phyloP scores from a whole-genome alignment of 495 filamentous ascomycete genomes.

The Cryomyces antarcticus region DNA sequence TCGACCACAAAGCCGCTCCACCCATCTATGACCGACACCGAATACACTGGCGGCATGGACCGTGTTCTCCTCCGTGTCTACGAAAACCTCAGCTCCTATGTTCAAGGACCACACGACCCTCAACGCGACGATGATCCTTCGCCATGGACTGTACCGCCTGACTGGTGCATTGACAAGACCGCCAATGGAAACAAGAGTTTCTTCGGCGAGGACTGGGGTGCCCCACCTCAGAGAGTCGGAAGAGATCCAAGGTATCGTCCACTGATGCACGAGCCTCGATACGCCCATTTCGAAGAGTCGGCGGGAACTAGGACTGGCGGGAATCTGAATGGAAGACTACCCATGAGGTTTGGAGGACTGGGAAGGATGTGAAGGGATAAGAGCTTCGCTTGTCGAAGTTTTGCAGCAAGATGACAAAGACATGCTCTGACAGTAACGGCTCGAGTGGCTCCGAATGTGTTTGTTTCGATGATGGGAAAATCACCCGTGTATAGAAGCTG shows the following conservation, averaged over 20 bases:
- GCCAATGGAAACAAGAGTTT: constrained; percentile 6
- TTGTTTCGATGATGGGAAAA: too few relatives aligned
- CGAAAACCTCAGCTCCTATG: constrained; percentile 10
- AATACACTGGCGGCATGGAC: background rate
- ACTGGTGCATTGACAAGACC: constrained; percentile 8
- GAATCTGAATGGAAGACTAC: background rate
- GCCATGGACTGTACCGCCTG: constrained; percentile 6
- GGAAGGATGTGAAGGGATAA: too few relatives aligned
- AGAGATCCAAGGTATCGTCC: background rate
- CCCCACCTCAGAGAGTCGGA: background rate
- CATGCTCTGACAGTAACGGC: too few relatives aligned
- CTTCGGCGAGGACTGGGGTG: constrained; percentile 4
- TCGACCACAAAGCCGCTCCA: background rate
- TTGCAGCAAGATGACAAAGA: too few relatives aligned
- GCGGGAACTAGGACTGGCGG: background rate
- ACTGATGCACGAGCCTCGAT: background rate
- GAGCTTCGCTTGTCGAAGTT: too few relatives aligned
- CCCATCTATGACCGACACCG: background rate
- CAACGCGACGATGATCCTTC: constrained; percentile 8
- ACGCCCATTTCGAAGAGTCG: background rate
- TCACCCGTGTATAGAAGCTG: too few relatives aligned
- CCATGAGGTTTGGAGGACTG: too few relatives aligned
- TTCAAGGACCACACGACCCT: constrained; percentile 7
- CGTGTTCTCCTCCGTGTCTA: constrained; percentile 8
- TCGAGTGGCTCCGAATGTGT: too few relatives aligned